Evolutionary conservation across 2,329 filamentous ascomycete genomes (phyloP), one percentile per base, ranked within the genome.

Genomic region (Fonsecaea pedrosoi): DNA sequence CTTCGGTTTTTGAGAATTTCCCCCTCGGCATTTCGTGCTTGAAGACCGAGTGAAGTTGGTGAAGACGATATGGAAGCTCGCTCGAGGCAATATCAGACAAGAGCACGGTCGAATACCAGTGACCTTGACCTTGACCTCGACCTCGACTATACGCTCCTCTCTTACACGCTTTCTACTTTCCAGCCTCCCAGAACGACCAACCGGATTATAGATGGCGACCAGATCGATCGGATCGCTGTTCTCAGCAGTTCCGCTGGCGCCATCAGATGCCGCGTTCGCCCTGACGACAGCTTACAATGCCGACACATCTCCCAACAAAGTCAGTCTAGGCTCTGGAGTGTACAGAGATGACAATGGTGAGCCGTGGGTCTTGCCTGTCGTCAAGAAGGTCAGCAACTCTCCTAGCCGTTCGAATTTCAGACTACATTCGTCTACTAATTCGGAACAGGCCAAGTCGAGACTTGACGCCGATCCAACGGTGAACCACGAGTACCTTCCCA

Each of bases 401-500:
- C 12, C 15, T 4, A 4, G 38, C 38, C 12, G 38, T 15, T 42
- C 5, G 38, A 6, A 5, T 42, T 15, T 32, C 30, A 32, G 30
- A 32, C 30, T 6, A 32, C 10, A 42, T 42, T 42, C 38, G 3
- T 42, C 38, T 45, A 32, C 40, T 45, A 15, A 4, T 45, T 45
- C 40, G n/a, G 15, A 98, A 69, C 80, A 13, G 70, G 86, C 92
- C 62, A 86, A 95, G 75, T 94, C 97, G 68, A 95, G 98, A 86
- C 85, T 92, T 81, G 92, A 92, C 84, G 87, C 97, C 70, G 85
- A 89, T 61, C 84, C 87, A 72, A 86, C 88, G 75, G 80, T 95
- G 76, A 95, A 98, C 82, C 95, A 98, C 84, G 95, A 99, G 84
- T 99, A 98, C 83, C 92, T 94, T 64, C 93, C 94, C 65, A 98